These are phyloP conservation scores for Leucaena leucocephala DNA, from an alignment of 306 rosid species.

Conservation along the genomic window DNA sequence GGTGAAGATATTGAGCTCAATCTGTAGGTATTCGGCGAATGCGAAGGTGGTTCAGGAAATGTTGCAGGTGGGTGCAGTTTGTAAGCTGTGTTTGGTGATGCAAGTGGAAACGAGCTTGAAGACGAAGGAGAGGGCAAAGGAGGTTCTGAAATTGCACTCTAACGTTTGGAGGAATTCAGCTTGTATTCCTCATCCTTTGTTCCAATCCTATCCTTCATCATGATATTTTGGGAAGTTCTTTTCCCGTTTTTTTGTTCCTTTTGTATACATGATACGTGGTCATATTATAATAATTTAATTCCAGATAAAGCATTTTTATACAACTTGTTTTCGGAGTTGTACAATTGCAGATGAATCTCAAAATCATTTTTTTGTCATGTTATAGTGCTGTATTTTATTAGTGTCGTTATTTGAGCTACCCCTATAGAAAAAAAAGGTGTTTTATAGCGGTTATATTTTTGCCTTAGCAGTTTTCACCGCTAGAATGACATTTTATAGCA, in stretches of 20 bases:
- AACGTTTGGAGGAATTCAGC: slow-evolving; percentile 74
- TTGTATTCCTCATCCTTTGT: slow-evolving; percentile 66
- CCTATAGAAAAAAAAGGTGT: no score
- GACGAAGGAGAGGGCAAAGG: slow-evolving; percentile 74
- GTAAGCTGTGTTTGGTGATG: slow-evolving; percentile 76
- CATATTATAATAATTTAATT: neutral
- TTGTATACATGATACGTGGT: neutral
- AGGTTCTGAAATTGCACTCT: slow-evolving; percentile 68
- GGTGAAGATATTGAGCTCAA: slow-evolving; percentile 61
- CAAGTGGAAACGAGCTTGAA: slow-evolving; percentile 64
- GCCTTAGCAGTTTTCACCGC: no score
- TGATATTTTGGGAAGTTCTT: no score
- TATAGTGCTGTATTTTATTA: no score
- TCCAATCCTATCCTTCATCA: slow-evolving; percentile 54
- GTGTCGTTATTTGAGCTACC: no score
- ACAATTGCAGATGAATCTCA: neutral
- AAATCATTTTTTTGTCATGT: neutral
- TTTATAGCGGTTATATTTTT: no score
- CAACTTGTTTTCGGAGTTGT: neutral
- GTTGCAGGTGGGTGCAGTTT: slow-evolving; percentile 77
- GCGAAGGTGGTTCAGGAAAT: slow-evolving; percentile 62
- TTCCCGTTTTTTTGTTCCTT: no score
- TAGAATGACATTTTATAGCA: no score
- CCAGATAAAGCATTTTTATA: neutral
- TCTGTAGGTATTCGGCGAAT: slow-evolving; percentile 63